Base-by-base conservation (phyloP, 2,329 filamentous ascomycete species). In the Cladophialophora yegresii region DNA sequence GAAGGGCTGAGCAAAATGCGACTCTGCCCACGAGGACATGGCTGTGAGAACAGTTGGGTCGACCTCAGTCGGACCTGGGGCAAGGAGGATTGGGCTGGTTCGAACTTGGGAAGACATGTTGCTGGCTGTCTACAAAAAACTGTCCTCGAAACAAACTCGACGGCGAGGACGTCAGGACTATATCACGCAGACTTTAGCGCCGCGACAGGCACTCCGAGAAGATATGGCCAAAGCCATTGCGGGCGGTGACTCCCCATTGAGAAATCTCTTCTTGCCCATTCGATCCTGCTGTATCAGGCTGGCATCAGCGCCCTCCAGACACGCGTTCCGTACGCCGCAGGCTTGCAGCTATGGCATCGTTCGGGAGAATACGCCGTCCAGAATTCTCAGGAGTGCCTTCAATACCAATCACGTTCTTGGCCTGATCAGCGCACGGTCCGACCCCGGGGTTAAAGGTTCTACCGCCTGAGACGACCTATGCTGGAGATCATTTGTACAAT, bases 1-100 rank as follows among this genome's bases (percentile, higher is more conserved):
- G 75, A 99, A 99, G 64, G 87, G 89, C 59, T 89, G 86, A 63
- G 90, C 90, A 72, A 96, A 92, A 79, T 99, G 95, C 77, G 91
- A 95, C 84, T 99, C 92, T 77, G 67, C 66, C 54, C 51, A 59
- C 9, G 47, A 53, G 13, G 54, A 50, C 66, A 65, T 61, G 30
- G 57, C 59, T 36, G 32, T 58, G 8, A 65, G 58, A 51, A 65
- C 59, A 9, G 32, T 12, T 9, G 57, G 58, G 43, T 61, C 65
- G 36, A 67, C 55, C 65, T 64, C 50, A 12, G 45, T 53, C 10
- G 95, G 93, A 68, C 95, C 95, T 56, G 95, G 95, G 75, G 98
- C 97, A 79, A 99, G 87, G 79, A 99, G 83, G 62, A 93, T 88
- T 58, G 85, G 82, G 33, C 49, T 62, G 30, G 32, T 63, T 49